Evolutionary conservation across 2,329 filamentous ascomycete genomes (phyloP), one percentile per base, ranked within the genome.

Genomic region (Aspergillus versicolor): DNA sequence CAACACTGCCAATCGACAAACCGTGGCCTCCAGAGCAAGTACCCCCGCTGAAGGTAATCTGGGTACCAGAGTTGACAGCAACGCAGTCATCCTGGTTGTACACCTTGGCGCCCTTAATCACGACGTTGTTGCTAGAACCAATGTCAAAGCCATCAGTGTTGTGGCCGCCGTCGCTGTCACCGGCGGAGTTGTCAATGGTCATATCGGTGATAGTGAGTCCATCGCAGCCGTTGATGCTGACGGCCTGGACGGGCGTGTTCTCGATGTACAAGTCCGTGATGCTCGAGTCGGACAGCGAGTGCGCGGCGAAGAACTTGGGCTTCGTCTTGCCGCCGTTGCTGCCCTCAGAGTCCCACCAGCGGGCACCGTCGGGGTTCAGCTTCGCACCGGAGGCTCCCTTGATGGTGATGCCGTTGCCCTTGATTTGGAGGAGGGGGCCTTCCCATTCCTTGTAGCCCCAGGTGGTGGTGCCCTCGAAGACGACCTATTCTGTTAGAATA

Each of bases 361-460:
- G 68, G 12, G 77, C 67, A 37, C 85, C 84, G 37, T 82, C 76
- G 52, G 83, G 82, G 65, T 88, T 75, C 50, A 88, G 79, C 17
- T 78, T 71, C 59, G 77, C 77, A 19, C 81, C 85, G 0, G 73
- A 60, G 21, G 79, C 79, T 41, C 82, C 82, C 7, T 75, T 76
- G 47, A 88, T 75, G 21, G 78, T 77, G 62, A 88, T 78, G 59
- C 77, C 74, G 32, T 73, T 82, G 42, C 87, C 87, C 0, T 81
- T 82, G 62, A 89, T 77, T 40, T 81, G 80, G 66, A 89, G 79
- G 6, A 90, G 77, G 47, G 86, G 86, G 1, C 87, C 87, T 2
- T 69, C 70, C 86, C 86, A 89, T 65, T 87, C 82, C 59, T 83
- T 75, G 73, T 88, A 88, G 22, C 77, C 86, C 67, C 87, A 89